A percentile compares a stretch with the other conserved stretches of the same genome.
Conservation (phyloP, 2,329 filamentous ascomycete genomes). For the Colletotrichum sp. region DNA sequence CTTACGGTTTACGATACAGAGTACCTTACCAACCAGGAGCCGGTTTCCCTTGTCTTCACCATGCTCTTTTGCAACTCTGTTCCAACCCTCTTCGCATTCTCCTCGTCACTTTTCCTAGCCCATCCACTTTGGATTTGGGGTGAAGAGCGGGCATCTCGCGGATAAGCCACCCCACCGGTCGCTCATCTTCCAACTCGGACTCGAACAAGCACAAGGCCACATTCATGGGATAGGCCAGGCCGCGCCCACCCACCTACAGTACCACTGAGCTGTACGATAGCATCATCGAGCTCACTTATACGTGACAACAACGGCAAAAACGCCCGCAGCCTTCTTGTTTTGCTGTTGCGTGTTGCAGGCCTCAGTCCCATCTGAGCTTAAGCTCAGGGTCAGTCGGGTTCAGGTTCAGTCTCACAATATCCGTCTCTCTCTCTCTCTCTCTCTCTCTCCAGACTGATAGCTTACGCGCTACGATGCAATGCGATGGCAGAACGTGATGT, state of each 20-base stretch:
- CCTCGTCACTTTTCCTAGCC: not conserved
- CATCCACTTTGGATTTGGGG: not conserved
- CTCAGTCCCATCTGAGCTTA: not conserved
- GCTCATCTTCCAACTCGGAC: not conserved
- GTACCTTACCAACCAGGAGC: not conserved
- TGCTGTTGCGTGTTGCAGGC: not conserved
- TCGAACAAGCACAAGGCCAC: conserved; percentile 4
- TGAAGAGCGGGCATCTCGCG: not conserved
- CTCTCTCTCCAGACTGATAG: not conserved
- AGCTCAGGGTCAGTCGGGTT: not conserved
- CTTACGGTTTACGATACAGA: not conserved
- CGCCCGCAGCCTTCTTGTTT: not conserved
- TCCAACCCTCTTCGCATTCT: not conserved
- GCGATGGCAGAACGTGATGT: not conserved
- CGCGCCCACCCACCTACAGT: not conserved
- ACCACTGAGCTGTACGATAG: not conserved
- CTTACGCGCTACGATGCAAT: not conserved
- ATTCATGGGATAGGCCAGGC: not conserved
- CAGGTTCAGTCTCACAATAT: not conserved
- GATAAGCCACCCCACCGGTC: not conserved
- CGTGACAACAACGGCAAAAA: not conserved
- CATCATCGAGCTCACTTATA: not conserved
- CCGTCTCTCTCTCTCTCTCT: not conserved
- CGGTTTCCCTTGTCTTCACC: not conserved
- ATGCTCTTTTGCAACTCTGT: not conserved